Evolutionary conservation across 2,329 filamentous ascomycete species (phyloP).

Genomic region (Penicillium brevicompactum): DNA sequence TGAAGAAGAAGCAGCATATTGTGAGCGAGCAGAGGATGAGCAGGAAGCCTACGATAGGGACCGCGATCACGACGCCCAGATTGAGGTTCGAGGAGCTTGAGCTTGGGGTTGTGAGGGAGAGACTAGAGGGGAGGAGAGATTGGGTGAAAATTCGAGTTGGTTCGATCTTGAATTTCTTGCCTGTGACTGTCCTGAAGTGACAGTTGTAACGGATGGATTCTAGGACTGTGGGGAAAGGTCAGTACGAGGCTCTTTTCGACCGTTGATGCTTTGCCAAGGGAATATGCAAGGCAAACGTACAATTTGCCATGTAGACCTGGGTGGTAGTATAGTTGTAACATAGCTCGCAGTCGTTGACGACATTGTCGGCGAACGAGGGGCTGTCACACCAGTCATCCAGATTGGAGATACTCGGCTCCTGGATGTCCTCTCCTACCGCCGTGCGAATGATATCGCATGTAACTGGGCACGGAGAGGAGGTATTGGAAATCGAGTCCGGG

Average conservation of each 20-base stretch:
- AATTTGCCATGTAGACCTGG: constrained; percentile 47
- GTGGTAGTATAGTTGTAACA: constrained; percentile 47
- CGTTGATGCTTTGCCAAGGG: background rate
- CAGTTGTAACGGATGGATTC: constrained; percentile 51
- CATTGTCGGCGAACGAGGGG: constrained; percentile 42
- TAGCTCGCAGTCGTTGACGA: constrained; percentile 44
- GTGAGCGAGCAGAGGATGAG: constrained; percentile 35
- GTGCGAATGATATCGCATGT: constrained; percentile 39
- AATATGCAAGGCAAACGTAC: constrained; percentile 31
- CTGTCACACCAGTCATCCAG: constrained; percentile 42
- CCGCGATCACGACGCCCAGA: constrained; percentile 44
- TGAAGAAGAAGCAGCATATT: constrained; percentile 46
- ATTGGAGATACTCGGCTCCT: constrained; percentile 30
- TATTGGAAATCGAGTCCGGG: constrained; percentile 37
- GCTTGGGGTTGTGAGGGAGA: constrained; percentile 22
- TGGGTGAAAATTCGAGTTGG: constrained; percentile 45
- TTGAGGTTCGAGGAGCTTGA: constrained; percentile 25
- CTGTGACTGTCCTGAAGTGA: constrained; percentile 39
- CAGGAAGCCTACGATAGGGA: constrained; percentile 47
- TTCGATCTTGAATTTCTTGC: constrained; percentile 42
- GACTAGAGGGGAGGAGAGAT: constrained; percentile 38
- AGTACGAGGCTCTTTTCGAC: background rate
- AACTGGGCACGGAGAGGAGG: constrained; percentile 49
- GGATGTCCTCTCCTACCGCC: constrained; percentile 35
- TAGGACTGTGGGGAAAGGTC: constrained; percentile 36